A percentile compares a stretch with the other conserved stretches of the same genome.
Evolutionary conservation across 257 asterid species (phyloP).

Genomic region (Knoxia roxburghii): DNA sequence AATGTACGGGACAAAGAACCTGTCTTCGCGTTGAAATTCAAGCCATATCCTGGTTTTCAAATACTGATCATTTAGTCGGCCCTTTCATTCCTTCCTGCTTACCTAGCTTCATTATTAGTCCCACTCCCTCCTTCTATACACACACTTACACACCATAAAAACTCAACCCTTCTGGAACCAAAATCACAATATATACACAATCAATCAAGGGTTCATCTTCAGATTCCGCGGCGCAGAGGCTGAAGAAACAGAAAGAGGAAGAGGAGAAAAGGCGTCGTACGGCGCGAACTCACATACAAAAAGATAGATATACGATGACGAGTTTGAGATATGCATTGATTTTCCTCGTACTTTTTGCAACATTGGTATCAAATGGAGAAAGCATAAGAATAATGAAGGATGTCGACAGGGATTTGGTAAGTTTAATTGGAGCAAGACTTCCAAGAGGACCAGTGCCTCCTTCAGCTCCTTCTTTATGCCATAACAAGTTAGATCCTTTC

Average conservation of each 20-base stretch:
- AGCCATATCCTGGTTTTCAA: background rate
- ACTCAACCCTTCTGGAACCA: too few species aligned
- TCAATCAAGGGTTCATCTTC: too few species aligned
- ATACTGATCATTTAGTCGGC: constrained; percentile 1
- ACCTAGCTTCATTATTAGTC: too few species aligned
- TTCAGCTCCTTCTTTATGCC: constrained; percentile 58
- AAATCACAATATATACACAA: too few species aligned
- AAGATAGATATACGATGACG: background rate
- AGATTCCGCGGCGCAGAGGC: too few species aligned
- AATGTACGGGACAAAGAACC: constrained; percentile 8
- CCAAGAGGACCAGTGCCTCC: constrained; percentile 74
- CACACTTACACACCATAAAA: too few species aligned
- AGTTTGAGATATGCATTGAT: constrained; percentile 22
- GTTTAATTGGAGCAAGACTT: constrained; percentile 31
- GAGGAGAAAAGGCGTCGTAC: background rate
- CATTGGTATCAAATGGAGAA: constrained; percentile 23
- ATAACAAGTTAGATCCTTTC: constrained; percentile 38
- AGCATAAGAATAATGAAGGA: constrained; percentile 27
- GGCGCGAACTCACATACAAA: background rate
- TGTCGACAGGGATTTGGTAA: constrained; percentile 9
- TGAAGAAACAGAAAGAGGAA: background rate
- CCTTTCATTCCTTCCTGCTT: too few species aligned
- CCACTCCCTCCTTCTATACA: too few species aligned
- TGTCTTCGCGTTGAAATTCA: constrained; percentile 2
- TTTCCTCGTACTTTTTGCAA: constrained; percentile 17